Evolutionary conservation across 805 yeast species (phyloP).

Genomic region (Schwanniomyces pseudopolymorphus): DNA sequence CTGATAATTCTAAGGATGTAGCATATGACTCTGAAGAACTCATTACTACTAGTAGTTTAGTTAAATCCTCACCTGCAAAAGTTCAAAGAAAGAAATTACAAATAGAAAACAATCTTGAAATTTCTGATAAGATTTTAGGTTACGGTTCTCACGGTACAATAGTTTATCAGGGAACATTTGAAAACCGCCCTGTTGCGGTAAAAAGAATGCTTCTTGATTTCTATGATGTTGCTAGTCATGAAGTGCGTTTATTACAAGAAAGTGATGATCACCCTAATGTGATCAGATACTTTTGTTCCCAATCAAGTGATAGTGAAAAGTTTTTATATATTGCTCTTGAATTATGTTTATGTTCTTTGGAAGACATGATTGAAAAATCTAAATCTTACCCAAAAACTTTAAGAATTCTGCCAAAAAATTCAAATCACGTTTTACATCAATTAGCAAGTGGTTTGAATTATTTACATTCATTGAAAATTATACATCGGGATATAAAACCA

Average conservation of each 20-base stretch:
- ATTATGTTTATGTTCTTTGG: slow-evolving; percentile 84
- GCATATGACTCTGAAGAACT: slow-evolving; percentile 11
- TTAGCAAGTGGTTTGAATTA: slow-evolving; percentile 83
- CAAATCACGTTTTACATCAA: slow-evolving; percentile 63
- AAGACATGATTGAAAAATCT: slow-evolving; percentile 72
- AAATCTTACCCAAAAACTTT: slow-evolving; percentile 36
- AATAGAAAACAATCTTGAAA: slow-evolving; percentile 51
- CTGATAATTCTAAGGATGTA: slow-evolving; percentile 10
- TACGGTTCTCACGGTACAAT: slow-evolving; percentile 97
- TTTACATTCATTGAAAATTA: slow-evolving; percentile 84
- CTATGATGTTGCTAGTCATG: slow-evolving; percentile 91
- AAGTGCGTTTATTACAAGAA: slow-evolving; percentile 81
- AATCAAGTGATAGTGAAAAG: slow-evolving; percentile 66
- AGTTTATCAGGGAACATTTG: slow-evolving; percentile 87
- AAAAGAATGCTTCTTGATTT: slow-evolving; percentile 91
- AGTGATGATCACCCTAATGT: slow-evolving; percentile 98
- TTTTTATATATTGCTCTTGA: slow-evolving; percentile 93
- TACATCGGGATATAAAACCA: slow-evolving; percentile 93
- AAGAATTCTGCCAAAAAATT: slow-evolving; percentile 18
- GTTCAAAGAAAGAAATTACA: slow-evolving; percentile 32
- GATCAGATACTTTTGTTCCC: slow-evolving; percentile 89
- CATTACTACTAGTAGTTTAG: slow-evolving; percentile 28
- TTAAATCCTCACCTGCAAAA: slow-evolving; percentile 17
- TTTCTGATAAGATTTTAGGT: slow-evolving; percentile 79
- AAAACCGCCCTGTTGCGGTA: slow-evolving; percentile 92